Evolutionary conservation across 2,329 filamentous ascomycete species (phyloP), one percentile per base, ranked within the genome.

Genomic region (Talaromyces funiculosus): DNA sequence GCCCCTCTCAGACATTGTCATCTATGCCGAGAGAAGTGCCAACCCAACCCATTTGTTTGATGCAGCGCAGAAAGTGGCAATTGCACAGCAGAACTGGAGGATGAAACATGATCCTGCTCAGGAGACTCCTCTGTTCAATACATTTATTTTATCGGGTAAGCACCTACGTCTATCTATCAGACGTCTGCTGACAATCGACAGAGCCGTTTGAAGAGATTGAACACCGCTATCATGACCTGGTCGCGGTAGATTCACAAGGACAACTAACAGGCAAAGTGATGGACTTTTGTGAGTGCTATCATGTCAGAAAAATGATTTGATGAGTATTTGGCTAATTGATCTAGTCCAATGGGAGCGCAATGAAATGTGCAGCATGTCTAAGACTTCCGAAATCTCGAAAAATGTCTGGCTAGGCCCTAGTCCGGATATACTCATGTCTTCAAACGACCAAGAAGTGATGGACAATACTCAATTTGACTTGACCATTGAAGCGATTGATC

Each of bases 281-380:
- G 68, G 92, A 97, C 73, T 94, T 99, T 72, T 90, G 82, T 84
- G 73, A 75, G 80, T 74, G 26, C 22, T 35, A 10, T 9, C 38
- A 53, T 26, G 22, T 53, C 14, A 31, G n/a, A 54, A 26, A 12
- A 29, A n/a, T 14, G 10, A n/a, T n/a, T n/a, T n/a, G n/a, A 40
- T 18, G 33, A 26, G 7, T 40, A 45, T 26, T 9, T 54, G 51
- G 26, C 51, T 54, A 14, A 54, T 40, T 38, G 2, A 40, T 20
- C n/a, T 18, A 84, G 81, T 90, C 71, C 87, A 90, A 67, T 90
- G 91, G 78, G 94, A 99, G 74, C 84, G 92, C 61, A 76, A 85
- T 54, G 94, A 99, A 77, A 97, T 99, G 93, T 92, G 90, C 73
- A 83, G 83, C 62, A 97, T 97, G 93, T 92, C 93, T 10, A 86